These are phyloP conservation scores for Domatiomyces globalis DNA, from an alignment of 2,329 filamentous ascomycete genomes.

Conservation along the genomic window DNA sequence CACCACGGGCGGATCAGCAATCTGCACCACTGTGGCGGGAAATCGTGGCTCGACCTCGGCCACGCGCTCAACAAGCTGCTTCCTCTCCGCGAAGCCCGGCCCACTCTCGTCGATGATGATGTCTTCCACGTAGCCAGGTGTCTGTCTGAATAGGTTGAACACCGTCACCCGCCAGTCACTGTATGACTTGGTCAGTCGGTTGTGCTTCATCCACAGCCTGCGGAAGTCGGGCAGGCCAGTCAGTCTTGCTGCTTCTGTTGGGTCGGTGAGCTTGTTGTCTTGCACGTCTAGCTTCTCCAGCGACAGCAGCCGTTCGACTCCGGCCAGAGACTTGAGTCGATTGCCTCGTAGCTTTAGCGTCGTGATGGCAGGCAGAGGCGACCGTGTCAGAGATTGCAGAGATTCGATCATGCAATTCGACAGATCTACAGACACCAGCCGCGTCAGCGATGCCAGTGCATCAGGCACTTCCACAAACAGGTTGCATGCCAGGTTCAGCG, in stretches of 20 bases:
- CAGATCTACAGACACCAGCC: conserved; percentile 81
- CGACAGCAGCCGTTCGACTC: conserved; percentile 75
- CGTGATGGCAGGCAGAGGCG: conserved; percentile 81
- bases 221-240: conserved; percentile 82
- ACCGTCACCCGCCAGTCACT: conserved; percentile 74
- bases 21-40: conserved; percentile 28
- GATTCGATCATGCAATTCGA: conserved; percentile 98
- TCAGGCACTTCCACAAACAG: conserved; percentile 91
- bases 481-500: conserved; percentile 82
- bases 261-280: conserved; percentile 83
- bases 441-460: conserved; percentile 68
- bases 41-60: conserved; percentile 56
- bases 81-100: conserved; percentile 73
- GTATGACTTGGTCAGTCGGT: conserved; percentile 81
- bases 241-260: conserved; percentile 73
- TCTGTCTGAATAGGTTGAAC: conserved; percentile 88
- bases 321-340: conserved; percentile 70
- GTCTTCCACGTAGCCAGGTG: conserved; percentile 80
- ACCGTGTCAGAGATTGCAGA: conserved; percentile 70
- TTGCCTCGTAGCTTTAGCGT: conserved; percentile 85
- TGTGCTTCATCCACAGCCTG: conserved; percentile 84
- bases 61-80: conserved; percentile 66
- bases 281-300: conserved; percentile 80
- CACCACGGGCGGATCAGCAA: conserved; percentile 8
- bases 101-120: conserved; percentile 73